Base-by-base conservation (phyloP, 306 rosid genomes). In the Astragalus glycyphyllos region DNA sequence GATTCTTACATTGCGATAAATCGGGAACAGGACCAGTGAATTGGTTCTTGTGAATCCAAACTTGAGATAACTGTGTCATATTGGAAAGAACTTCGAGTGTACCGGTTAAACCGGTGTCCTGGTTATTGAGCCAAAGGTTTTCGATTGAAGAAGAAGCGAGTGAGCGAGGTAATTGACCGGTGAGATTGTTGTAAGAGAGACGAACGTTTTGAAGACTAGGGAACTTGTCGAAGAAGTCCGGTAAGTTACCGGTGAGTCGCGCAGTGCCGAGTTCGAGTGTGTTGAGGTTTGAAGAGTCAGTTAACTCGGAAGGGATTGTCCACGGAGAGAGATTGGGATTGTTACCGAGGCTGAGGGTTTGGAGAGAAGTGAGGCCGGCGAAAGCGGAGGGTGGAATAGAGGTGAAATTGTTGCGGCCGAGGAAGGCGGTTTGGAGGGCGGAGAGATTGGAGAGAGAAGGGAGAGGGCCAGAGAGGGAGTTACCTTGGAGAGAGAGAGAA, bases 81-180 rank as follows among this genome's bases (percentile, higher is more conserved):
- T 84, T 85, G 0, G 87, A 65, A 6, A 93, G 51, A 12, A 90
- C 82, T 0, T 67, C 80, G 23, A 93, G 49, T 1, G 79, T 56
- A 41, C 96, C 97, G 0, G 96, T 84, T 0, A 93, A 65, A 4
- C 97, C 97, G 20, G 11, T 17, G 0, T 8, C 23, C 83, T 93
- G 97, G 47, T 93, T 93, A 77, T 93, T 93, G 58, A 93, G 79
- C 98, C 98, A 93, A 1, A 93, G 53, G 8, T 41, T 66, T 37
- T 3, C 57, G 49, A 93, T 84, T 32, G 51, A 72, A 10, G 98
- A 87, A 55, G 79, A 77, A 0, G 76, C 79, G 2, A 93, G 70
- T 3, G 90, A 74, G 13, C 14, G 53, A 1, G 98, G 97, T 20
- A 93, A 74, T 1, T 26, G 5, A 4, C 98, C 98, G 26, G 87